Evolutionary conservation across 768 basidiomycete species (phyloP).

Genomic region (Boletus rufocinnamomeus): DNA sequence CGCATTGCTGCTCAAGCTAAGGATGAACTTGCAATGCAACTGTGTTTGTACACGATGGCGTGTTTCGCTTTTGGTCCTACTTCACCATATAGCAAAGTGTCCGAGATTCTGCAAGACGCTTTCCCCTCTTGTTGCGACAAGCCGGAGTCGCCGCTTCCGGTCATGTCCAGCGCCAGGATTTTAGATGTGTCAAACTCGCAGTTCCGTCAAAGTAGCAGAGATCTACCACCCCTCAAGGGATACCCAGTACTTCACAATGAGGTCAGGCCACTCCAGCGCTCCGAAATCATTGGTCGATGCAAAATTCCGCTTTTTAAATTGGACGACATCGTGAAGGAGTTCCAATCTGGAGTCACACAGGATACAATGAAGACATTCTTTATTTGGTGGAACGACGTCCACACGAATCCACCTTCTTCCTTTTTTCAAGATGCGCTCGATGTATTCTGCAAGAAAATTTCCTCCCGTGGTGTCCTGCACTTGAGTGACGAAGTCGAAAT

Average conservation of each 20-base stretch:
- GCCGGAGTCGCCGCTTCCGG: constrained; percentile 9
- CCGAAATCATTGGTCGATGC: constrained; percentile 4
- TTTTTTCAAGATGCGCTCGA: neutral
- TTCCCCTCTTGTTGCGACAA: constrained; percentile 8
- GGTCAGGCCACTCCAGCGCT: neutral
- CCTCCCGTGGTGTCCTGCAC: constrained; percentile 43
- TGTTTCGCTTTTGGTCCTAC: constrained; percentile 69
- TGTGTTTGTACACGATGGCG: constrained; percentile 68
- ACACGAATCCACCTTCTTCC: neutral
- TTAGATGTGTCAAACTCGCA: neutral
- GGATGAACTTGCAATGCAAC: constrained; percentile 3
- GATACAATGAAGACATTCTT: constrained; percentile 6
- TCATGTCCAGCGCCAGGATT: constrained; percentile 11
- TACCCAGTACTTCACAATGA: constrained; percentile 10
- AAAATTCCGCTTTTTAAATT: constrained; percentile 1
- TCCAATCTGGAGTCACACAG: too few relatives aligned
- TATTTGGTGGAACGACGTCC: constrained; percentile 8
- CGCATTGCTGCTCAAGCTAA: neutral
- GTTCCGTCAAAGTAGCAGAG: constrained; percentile 4
- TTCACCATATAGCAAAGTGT: constrained; percentile 32
- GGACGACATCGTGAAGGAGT: constrained; percentile 8
- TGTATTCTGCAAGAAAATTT: constrained; percentile 38
- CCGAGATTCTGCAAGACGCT: constrained; percentile 14
- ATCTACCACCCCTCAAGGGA: constrained; percentile 6
- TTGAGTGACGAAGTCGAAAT: neutral